Base-by-base conservation (phyloP, 2,329 filamentous ascomycete species). In the Aspergillus sp. region DNA sequence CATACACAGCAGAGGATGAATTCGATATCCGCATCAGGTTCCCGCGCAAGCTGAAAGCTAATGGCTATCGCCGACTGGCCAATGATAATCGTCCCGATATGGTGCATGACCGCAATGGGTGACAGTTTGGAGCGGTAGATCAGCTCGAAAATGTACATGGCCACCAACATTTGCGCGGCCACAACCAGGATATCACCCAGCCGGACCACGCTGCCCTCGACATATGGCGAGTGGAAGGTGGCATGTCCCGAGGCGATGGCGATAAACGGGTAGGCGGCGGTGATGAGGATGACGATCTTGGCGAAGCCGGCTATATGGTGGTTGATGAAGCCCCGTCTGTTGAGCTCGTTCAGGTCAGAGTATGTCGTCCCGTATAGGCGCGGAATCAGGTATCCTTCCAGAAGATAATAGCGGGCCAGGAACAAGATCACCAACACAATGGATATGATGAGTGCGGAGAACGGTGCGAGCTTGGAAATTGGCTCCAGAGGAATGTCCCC, bases 91-190 rank as follows among this genome's bases (percentile, higher is more conserved):
- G 72, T 70, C 1, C 72, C 72, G 4, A 72, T 55, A 48, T 78
- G 76, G 49, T 78, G 76, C 10, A 69, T 56, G 1, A 72, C 70
- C 3, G 72, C 71, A 19, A 78, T 69, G 0, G 68, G 70, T 2
- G 73, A 76, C 4, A 78, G 61, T 42, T 71, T 71, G 1, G 64
- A 57, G 4, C 75, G 69, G 50, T 75, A 77, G 41, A 77, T 63
- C 5, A 78, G 63, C 57, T 78, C 76, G 46, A 77, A 77, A 11
- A 76, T 59, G 51, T 78, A 78, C 72, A 78, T 78, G n/a, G 63
- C 73, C 13, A 73, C 71, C 23, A 78, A 60, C 56, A 76, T 66
- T 45, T 78, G 72, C 4, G 72, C 65, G 3, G 64, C 66, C 1
- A 75, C 60, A 10, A 76, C 60, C 16, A 77, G 55, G 0, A 76